Evolutionary conservation across 2,329 filamentous ascomycete species (phyloP), one percentile per base, ranked within the genome.

Genomic region (Sclerotinia borealis): DNA sequence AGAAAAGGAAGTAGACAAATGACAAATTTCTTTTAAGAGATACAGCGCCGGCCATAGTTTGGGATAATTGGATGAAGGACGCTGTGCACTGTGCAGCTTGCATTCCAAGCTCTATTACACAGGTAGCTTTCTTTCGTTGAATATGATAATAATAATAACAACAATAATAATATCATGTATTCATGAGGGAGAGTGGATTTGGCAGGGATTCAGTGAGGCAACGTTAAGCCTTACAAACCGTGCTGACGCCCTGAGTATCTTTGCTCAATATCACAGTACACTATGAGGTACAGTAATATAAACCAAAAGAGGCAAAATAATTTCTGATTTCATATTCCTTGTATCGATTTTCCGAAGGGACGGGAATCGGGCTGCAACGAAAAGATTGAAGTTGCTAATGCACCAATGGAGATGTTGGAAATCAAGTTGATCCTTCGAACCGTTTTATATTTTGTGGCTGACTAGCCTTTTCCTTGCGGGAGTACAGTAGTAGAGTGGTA

Each of bases 41-140:
- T 41, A 41, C 25, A 49, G 50, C 59, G 59, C 49, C 29, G 25
- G 36, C 59, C 59, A 54, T 51, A 36, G 48, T 41, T 61, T 52
- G 27, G 27, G 25, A 25, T 49, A 54, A 52, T 55, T 43, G 48
- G 39, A 61, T 41, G 59, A 61, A 45, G 59, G 59, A 61, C 37
- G 52, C 29, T 48, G 64, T 61, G 64, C 67, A 65, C 58, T 65
- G 64, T 60, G 68, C 66, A 68, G 64, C 63, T n/a, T 64, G 64
- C 63, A 66, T 63, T 65, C 62, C 54, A 47, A 59, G 63, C 63
- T 49, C 43, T 45, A 61, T 54, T 63, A 52, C 65, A 65, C 63
- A 47, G 63, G n/a, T n/a, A n/a, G n/a, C n/a, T 52, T 31, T 59
- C 45, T 36, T 43, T 25, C 27, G 25, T 61, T 15, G 37, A 54